Percentiles rank a stretch among this genome's conserved stretches.
Evolutionary conservation across 1,284 basidiomycete species (phyloP).

Genomic region (Volvariella surrecta): DNA sequence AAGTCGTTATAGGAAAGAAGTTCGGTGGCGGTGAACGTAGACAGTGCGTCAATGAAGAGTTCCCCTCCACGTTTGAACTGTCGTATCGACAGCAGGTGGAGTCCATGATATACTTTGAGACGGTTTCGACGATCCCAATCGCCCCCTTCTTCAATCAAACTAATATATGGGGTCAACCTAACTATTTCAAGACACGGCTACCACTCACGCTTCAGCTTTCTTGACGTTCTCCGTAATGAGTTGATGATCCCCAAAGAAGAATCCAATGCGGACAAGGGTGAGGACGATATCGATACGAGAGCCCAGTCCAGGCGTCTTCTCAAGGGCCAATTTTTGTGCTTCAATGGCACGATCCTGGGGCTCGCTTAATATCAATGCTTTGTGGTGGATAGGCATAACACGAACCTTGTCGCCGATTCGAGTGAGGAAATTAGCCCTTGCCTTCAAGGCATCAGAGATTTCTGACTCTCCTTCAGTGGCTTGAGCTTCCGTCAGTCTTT

Average conservation of each 20-base stretch:
- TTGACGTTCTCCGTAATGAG: conserved; percentile 71
- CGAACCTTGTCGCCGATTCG: conserved; percentile 87
- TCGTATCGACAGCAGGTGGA: conserved; percentile 83
- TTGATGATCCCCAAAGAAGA: conserved; percentile 84
- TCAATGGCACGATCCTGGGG: conserved; percentile 62
- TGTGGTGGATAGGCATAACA: neutral
- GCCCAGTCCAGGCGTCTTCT: conserved; percentile 91
- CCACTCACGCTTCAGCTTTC: conserved; percentile 73
- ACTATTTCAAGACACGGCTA: neutral
- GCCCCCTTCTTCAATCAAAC: conserved; percentile 90
- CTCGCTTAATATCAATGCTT: conserved; percentile 1
- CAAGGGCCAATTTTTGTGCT: conserved; percentile 80
- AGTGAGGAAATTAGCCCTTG: conserved; percentile 83
- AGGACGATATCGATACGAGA: conserved; percentile 91
- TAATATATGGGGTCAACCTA: conserved; percentile 24
- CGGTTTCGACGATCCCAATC: conserved; percentile 98
- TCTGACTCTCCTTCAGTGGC: conserved; percentile 93
- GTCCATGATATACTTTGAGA: conserved; percentile 90
- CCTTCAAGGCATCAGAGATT: conserved; percentile 80
- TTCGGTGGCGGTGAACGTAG: conserved; percentile 92
- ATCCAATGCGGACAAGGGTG: conserved; percentile 82
- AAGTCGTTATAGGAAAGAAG: conserved; percentile 89
- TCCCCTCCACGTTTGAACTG: conserved; percentile 70
- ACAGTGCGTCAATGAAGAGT: conserved; percentile 84
- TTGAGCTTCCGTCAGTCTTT: conserved; percentile 78